phyloP scores from a whole-genome alignment of 352 stramenopile species.

The Pythium sukuiense region DNA sequence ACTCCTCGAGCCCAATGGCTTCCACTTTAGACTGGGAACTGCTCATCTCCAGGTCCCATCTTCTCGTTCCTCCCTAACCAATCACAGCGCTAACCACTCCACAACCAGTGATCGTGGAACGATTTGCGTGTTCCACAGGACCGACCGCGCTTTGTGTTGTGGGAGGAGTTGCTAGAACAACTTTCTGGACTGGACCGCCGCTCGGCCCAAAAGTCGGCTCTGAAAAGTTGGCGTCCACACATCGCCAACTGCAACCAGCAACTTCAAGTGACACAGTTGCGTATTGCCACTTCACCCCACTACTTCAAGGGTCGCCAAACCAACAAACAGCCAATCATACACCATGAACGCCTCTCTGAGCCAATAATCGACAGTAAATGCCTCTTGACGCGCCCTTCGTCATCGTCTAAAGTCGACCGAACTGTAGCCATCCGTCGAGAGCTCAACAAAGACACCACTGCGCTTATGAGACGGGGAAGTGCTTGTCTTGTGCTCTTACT shows the following conservation, averaged over 20 bases:
- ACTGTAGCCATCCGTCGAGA: not conserved
- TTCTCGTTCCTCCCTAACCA: not conserved
- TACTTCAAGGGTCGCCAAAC: constrained; percentile 10
- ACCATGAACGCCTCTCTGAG: not conserved
- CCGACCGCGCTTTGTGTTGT: not conserved
- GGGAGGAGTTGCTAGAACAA: no score
- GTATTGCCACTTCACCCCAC: constrained; percentile 14
- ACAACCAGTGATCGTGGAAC: not conserved
- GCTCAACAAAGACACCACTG: not conserved
- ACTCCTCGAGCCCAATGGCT: not conserved
- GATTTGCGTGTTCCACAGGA: not conserved
- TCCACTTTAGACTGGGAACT: not conserved
- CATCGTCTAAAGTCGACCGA: not conserved
- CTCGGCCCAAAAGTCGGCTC: not conserved
- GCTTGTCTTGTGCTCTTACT: not conserved
- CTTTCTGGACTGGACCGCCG: no score
- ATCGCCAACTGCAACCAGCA: constrained; percentile 15
- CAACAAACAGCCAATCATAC: not conserved
- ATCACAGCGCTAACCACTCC: not conserved
- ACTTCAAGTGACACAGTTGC: constrained; percentile 21
- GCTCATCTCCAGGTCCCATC: not conserved
- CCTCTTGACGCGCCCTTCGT: not conserved
- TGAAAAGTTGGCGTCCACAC: constrained; percentile 1
- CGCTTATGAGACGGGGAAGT: not conserved
- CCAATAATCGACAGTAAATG: not conserved